Evolutionary conservation across 495 filamentous ascomycete species (phyloP), one percentile per base, ranked within the genome.

Genomic region (Extremus antarcticus): DNA sequence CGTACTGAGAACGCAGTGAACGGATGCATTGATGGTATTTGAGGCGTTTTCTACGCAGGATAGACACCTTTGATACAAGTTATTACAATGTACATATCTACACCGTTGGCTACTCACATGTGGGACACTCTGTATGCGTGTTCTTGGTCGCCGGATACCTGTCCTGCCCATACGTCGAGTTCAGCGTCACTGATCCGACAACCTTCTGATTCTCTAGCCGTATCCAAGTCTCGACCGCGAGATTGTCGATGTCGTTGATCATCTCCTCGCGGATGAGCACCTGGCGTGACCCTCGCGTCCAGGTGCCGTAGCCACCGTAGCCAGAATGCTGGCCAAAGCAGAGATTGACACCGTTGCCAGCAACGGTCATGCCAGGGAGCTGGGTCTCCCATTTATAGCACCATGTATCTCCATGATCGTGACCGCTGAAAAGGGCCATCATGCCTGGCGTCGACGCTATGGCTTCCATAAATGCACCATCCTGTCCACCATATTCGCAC

Each of bases 341-440:
- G 47, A 87, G 62, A 54, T 74, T 58, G 9, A 78, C 25, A 0
- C 70, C 71, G 32, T 72, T 69, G 9, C 74, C 73, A 0, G 62
- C 62, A 7, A 74, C 49, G 20, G 66, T 59, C 47, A 65, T 66
- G 2, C 62, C 66, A 4, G 66, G 59, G 10, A 51, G 39, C 16
- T 15, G 10, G 2, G 25, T 40, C 29, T 56, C 53, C 72, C 71
- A 73, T 51, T 71, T 71, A 46, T 67, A 70, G 57, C 75, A 87
- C 84, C 83, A 88, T 25, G 78, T 78, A 62, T 86, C 74, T 0
- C 78, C 79, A 65, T 90, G 84, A 57, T 88, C 84, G 55, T 88
- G 85, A 0, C 84, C 85, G 10, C 74, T 78, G 59, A 85, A 85
- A 0, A 84, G 64, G 1, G 76, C 81, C 55, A 85, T 74, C 35